Conservation (phyloP, 2,329 filamentous ascomycete genomes). For the Bretziella fagacearum region DNA sequence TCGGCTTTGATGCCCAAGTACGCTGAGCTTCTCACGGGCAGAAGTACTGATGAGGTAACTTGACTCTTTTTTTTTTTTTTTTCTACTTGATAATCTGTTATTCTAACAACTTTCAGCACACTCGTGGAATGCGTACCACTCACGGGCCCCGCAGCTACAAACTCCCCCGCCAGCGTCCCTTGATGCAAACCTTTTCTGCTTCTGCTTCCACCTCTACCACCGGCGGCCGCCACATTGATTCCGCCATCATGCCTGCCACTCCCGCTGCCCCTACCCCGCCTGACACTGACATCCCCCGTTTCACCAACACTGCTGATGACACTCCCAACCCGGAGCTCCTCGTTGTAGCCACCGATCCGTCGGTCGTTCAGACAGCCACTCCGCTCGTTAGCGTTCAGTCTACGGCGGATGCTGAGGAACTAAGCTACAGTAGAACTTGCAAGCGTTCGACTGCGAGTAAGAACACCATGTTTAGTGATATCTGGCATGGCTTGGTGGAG, state of each 20-base stretch:
- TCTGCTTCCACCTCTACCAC: constrained; percentile 26
- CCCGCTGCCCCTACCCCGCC: constrained; percentile 26
- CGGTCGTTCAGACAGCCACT: constrained; percentile 31
- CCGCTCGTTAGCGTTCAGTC: constrained; percentile 41
- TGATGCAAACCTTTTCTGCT: constrained; percentile 46
- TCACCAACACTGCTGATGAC: no score
- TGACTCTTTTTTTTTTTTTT: background rate
- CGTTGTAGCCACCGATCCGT: constrained; percentile 40
- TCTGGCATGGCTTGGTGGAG: constrained; percentile 41
- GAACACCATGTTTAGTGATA: constrained; percentile 33
- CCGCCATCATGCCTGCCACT: constrained; percentile 33
- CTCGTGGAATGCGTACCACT: constrained; percentile 29
- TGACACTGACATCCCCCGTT: background rate
- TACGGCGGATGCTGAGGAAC: constrained; percentile 39
- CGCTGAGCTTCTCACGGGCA: constrained; percentile 27
- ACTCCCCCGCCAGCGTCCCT: constrained; percentile 24
- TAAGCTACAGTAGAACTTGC: constrained; percentile 29
- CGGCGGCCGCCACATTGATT: constrained; percentile 30
- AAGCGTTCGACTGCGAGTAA: constrained; percentile 17
- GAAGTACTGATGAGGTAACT: constrained; percentile 27
- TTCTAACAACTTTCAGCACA: constrained; percentile 15
- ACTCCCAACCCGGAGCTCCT: constrained; percentile 29
- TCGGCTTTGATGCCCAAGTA: constrained; percentile 31
- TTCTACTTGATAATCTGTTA: background rate
- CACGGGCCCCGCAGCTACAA: constrained; percentile 29